Evolutionary conservation across 2,329 filamentous ascomycete genomes (phyloP).

Genomic region (Emydomyces testavorans): DNA sequence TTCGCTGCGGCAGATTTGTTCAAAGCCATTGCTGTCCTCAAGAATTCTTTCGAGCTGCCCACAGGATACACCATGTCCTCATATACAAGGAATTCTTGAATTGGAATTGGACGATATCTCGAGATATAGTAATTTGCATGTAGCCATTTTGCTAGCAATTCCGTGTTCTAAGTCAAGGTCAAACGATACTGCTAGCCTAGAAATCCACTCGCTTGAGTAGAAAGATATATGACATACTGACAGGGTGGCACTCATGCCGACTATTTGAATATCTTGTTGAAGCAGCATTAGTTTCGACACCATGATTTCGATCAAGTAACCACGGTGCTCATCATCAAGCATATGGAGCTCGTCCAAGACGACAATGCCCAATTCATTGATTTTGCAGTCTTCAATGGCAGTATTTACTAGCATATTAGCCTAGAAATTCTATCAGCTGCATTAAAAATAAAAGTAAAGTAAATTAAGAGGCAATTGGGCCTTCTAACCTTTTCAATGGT

Average conservation of each 20-base stretch:
- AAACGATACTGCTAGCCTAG: not conserved
- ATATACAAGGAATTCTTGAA: slow-evolving; percentile 63
- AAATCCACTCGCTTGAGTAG: not conserved
- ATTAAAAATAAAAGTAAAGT: too few relatives aligned
- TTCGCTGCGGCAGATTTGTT: slow-evolving; percentile 25
- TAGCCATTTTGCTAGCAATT: slow-evolving; percentile 58
- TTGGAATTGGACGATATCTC: slow-evolving; percentile 60
- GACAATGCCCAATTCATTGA: slow-evolving; percentile 52
- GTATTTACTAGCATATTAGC: slow-evolving; percentile 63
- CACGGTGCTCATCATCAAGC: slow-evolving; percentile 64
- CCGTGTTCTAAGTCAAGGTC: slow-evolving; percentile 48
- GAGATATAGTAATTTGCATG: slow-evolving; percentile 61
- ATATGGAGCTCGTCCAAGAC: slow-evolving; percentile 74
- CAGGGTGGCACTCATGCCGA: slow-evolving; percentile 71
- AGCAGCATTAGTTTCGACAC: slow-evolving; percentile 61
- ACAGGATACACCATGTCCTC: slow-evolving; percentile 57
- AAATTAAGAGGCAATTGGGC: slow-evolving; percentile 17
- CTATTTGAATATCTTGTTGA: slow-evolving; percentile 55
- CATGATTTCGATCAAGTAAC: slow-evolving; percentile 63
- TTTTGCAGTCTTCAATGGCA: slow-evolving; percentile 58
- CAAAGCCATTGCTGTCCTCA: slow-evolving; percentile 47
- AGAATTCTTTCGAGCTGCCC: slow-evolving; percentile 46
- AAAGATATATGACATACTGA: slow-evolving; percentile 40
- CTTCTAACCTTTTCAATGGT: slow-evolving; percentile 61
- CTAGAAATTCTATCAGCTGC: slow-evolving; percentile 32